These are phyloP conservation scores for Nakaseomyces kungkrabaensis DNA, from an alignment of 1,139 yeast genomes.

Conservation along the genomic window DNA sequence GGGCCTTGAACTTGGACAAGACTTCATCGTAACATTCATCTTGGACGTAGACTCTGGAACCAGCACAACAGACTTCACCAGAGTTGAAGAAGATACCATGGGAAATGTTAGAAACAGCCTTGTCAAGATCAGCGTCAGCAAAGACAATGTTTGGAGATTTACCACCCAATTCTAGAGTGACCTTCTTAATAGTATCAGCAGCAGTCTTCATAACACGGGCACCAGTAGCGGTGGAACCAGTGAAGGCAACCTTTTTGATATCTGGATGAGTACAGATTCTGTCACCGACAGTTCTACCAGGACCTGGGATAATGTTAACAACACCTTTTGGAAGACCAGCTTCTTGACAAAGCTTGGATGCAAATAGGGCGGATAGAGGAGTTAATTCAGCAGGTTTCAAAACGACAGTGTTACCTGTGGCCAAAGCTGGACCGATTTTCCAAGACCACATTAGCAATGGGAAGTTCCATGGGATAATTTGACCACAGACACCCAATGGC, in stretches of 20 bases:
- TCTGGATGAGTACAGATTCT: conserved; percentile 49
- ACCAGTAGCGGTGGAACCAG: conserved; percentile 83
- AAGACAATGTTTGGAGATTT: conserved; percentile 56
- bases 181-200: conserved; percentile 57
- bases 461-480: conserved; percentile 84
- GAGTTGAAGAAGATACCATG: conserved; percentile 50
- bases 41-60: conserved; percentile 56
- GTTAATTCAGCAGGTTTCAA: conserved; percentile 78
- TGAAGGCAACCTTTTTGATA: conserved; percentile 69
- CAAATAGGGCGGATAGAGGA: conserved; percentile 65
- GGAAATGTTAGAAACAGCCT: conserved; percentile 40
- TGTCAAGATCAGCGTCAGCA: conserved; percentile 45
- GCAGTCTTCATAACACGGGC: conserved; percentile 64
- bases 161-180: conserved; percentile 63
- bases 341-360: conserved; percentile 50
- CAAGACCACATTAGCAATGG: conserved; percentile 73
- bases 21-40: conserved; percentile 51
- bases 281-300: conserved; percentile 55
- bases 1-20: conserved; percentile 44
- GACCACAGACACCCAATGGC: conserved; percentile 73
- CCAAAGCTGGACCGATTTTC: conserved; percentile 76
- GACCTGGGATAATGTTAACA: conserved; percentile 61
- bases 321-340: conserved; percentile 82
- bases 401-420: conserved; percentile 74
- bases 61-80: conserved; percentile 67